phyloP scores from a whole-genome alignment of 129 eudicot species.

The Rutidosis leptorrhynchoides region DNA sequence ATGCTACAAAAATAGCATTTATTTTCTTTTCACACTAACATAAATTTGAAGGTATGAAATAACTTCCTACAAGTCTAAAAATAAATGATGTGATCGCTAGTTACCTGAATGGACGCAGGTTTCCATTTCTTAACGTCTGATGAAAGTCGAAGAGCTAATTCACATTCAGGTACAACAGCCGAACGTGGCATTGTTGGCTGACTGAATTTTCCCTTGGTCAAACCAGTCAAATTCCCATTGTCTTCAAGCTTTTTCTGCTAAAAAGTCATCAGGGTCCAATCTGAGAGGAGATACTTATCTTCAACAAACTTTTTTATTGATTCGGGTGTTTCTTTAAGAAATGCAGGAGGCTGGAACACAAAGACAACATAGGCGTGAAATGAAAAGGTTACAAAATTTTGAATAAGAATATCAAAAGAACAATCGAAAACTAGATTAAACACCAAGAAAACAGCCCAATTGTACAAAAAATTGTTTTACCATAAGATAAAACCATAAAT shows the following conservation, averaged over 20 bases:
- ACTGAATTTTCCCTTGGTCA: conserved; percentile 57
- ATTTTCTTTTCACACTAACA: conserved; percentile 7
- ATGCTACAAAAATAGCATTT: background rate
- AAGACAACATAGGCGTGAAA: background rate
- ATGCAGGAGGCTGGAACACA: conserved; percentile 89
- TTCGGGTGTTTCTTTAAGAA: conserved; percentile 74
- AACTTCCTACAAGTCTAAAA: background rate
- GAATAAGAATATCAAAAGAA: background rate
- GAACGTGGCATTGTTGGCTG: conserved; percentile 79
- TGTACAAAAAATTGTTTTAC: background rate
- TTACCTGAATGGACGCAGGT: conserved; percentile 83
- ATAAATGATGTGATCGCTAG: background rate
- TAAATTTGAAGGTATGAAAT: background rate
- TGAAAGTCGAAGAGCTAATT: conserved; percentile 75
- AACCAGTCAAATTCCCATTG: conserved; percentile 99
- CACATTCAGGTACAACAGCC: conserved; percentile 82
- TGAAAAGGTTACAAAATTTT: background rate
- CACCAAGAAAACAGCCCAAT: background rate
- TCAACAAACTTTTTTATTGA: conserved; percentile 65
- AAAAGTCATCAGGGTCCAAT: conserved; percentile 77
- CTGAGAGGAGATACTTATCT: conserved; percentile 70
- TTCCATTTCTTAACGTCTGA: conserved; percentile 50
- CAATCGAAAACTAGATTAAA: background rate
- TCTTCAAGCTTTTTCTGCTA: conserved; percentile 75
- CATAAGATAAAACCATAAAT: too few relatives aligned